A percentile compares a stretch with the other conserved stretches of the same genome.
Conservation (phyloP, 768 basidiomycete species). For the Hypholoma fasciculare region DNA sequence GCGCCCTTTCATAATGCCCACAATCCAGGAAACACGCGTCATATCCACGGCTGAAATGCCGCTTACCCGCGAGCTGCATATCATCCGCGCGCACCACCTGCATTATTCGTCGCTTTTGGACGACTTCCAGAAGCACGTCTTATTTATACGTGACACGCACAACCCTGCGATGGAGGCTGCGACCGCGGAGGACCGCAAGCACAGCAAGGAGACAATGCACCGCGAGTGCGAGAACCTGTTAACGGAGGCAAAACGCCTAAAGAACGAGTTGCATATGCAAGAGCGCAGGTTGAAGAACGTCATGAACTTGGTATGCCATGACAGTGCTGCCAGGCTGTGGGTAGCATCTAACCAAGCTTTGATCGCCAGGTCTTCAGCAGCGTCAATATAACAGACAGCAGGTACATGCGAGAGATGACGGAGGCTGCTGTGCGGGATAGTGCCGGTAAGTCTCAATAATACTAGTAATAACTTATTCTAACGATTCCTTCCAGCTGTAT, state of each 20-base stretch:
- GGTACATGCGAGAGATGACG: slow-evolving; percentile 51
- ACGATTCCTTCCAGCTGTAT: slow-evolving; percentile 15
- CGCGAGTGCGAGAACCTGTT: slow-evolving; percentile 52
- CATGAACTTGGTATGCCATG: slow-evolving; percentile 43
- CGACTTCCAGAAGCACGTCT: slow-evolving; percentile 53
- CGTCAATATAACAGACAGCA: slow-evolving; percentile 59
- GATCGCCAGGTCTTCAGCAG: slow-evolving; percentile 53
- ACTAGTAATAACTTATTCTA: background rate
- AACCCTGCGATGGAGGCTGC: slow-evolving; percentile 53
- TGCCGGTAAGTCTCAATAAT: slow-evolving; percentile 33
- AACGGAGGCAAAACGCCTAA: slow-evolving; percentile 49
- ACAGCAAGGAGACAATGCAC: slow-evolving; percentile 34
- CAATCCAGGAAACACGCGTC: slow-evolving; percentile 46
- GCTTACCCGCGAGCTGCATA: slow-evolving; percentile 56
- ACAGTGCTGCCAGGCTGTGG: too few relatives aligned
- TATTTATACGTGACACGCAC: slow-evolving; percentile 45
- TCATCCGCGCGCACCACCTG: slow-evolving; percentile 59
- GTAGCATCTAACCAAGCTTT: background rate
- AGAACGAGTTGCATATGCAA: slow-evolving; percentile 40
- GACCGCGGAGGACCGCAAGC: slow-evolving; percentile 23
- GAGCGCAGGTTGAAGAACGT: slow-evolving; percentile 52
- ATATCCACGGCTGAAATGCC: slow-evolving; percentile 40
- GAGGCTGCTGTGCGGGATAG: slow-evolving; percentile 51
- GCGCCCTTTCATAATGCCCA: background rate
- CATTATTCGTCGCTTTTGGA: slow-evolving; percentile 57